Evolutionary conservation across 2,329 filamentous ascomycete species (phyloP), one percentile per base, ranked within the genome.

Genomic region (Beauveria caledonica): DNA sequence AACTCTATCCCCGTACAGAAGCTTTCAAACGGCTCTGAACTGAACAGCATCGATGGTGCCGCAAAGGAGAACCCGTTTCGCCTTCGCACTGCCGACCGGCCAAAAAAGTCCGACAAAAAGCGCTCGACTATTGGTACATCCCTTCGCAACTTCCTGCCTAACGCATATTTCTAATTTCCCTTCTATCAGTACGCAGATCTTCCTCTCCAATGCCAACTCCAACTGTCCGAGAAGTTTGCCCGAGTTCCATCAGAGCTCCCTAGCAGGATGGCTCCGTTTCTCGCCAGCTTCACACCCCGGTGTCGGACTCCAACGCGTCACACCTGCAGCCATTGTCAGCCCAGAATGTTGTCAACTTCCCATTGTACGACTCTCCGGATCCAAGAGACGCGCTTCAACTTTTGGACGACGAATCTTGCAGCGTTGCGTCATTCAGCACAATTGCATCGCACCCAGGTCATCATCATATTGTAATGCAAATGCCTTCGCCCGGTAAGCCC

Each of bases 381-480:
- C 33, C 42, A 9, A 46, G 9, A 9, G 58, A 39, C 6, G 6
- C 40, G 8, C 6, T 51, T 15, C 49, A 17, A 13, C 4, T 19
- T 19, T 23, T 46, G 13, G 49, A 60, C 15, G 39, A 33, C 8
- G 53, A 48, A 48, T 45, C 62, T 49, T 63, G 62, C 19, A 19
- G 49, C 29, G 36, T 59, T 45, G 13, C 33, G 8, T 45, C 60
- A 21, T 58, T 45, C 44, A 46, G 62, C 21, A 60, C 42, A 3
- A 10, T 55, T 33, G 54, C 50, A 11, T 54, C 62, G 10, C 63
- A 60, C 15, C 45, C 56, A 15, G 53, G 51, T 6, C 56, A 65
- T 58, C 63, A 65, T 53, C 64, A 66, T 33, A 7, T 53, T 3
- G 21, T 55, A 10, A 50, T 54, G 44, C 63, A 53, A 56, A 62